A percentile compares a stretch with the other conserved stretches of the same genome.
Evolutionary conservation across 331 rosid species (phyloP).

Genomic region (Spiraea crenata): DNA sequence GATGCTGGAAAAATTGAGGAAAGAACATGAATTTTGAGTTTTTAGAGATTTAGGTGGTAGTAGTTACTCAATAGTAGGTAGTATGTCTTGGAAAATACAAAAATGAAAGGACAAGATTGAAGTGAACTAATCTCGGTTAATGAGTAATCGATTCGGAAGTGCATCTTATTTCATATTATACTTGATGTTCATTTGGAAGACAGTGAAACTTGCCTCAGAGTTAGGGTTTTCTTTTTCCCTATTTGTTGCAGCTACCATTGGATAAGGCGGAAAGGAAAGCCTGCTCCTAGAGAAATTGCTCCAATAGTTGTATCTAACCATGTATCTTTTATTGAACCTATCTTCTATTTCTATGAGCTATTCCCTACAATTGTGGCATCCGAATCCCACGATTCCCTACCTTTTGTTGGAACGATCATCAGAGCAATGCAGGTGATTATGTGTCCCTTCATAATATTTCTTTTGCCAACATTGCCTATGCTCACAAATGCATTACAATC

Average conservation of each 20-base stretch:
- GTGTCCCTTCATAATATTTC: conserved; percentile 11
- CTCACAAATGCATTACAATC: conserved; percentile 2
- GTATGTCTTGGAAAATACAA: background rate
- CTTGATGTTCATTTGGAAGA: background rate
- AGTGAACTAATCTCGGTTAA: background rate
- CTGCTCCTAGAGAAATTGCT: conserved; percentile 82
- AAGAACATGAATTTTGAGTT: background rate
- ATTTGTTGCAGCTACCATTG: conserved; percentile 76
- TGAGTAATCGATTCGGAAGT: background rate
- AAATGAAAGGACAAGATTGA: background rate
- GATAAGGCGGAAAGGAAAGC: conserved; percentile 89
- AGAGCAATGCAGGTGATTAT: conserved; percentile 95
- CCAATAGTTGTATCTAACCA: conserved; percentile 95
- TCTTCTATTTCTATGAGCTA: conserved; percentile 89
- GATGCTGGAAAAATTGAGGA: background rate
- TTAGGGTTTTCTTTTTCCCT: background rate
- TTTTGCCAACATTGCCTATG: conserved; percentile 14
- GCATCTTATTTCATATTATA: background rate
- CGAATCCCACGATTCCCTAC: conserved; percentile 90
- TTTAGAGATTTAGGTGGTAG: background rate
- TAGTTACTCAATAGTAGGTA: too few species aligned
- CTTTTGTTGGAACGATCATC: conserved; percentile 91
- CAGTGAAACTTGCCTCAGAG: background rate
- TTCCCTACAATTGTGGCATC: conserved; percentile 93
- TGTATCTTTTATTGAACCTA: conserved; percentile 91